phyloP scores from a whole-genome alignment of 1,139 yeast species.

The Pichia sp. region DNA sequence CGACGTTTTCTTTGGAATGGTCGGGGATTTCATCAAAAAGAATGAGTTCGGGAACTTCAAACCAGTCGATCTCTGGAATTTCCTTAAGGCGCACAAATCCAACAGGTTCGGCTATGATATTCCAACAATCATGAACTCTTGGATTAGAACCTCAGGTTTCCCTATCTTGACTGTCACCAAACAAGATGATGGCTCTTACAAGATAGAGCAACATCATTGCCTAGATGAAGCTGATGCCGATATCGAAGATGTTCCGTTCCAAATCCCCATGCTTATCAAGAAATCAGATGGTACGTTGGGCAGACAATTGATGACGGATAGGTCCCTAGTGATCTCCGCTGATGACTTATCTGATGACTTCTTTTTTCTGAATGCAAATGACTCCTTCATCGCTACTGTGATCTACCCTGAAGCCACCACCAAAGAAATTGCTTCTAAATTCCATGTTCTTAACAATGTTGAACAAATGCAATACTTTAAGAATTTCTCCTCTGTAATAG shows the following conservation, averaged over 20 bases:
- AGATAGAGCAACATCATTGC: constrained; percentile 52
- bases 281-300: constrained; percentile 36
- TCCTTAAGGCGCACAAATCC: constrained; percentile 22
- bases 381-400: constrained; percentile 37
- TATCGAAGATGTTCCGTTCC: constrained; percentile 46
- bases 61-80: constrained; percentile 56
- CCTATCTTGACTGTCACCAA: constrained; percentile 47
- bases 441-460: constrained; percentile 27
- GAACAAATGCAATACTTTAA: constrained; percentile 38
- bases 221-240: constrained; percentile 32
- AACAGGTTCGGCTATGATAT: constrained; percentile 33
- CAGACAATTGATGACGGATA: constrained; percentile 46
- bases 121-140: constrained; percentile 48
- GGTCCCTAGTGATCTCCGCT: constrained; percentile 38
- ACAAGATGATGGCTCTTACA: constrained; percentile 25
- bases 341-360: constrained; percentile 26
- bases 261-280: constrained; percentile 50
- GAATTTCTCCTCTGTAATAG: constrained; percentile 38
- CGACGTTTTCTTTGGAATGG: constrained; percentile 36
- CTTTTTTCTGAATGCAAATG: constrained; percentile 41
- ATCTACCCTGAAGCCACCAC: constrained; percentile 24
- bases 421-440: constrained; percentile 19
- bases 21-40: constrained; percentile 41
- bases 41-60: constrained; percentile 42
- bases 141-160: constrained; percentile 56